Conservation (phyloP, 176 grass and related monocot species). For the bread wheat (Triticum aestivum) region DNA sequence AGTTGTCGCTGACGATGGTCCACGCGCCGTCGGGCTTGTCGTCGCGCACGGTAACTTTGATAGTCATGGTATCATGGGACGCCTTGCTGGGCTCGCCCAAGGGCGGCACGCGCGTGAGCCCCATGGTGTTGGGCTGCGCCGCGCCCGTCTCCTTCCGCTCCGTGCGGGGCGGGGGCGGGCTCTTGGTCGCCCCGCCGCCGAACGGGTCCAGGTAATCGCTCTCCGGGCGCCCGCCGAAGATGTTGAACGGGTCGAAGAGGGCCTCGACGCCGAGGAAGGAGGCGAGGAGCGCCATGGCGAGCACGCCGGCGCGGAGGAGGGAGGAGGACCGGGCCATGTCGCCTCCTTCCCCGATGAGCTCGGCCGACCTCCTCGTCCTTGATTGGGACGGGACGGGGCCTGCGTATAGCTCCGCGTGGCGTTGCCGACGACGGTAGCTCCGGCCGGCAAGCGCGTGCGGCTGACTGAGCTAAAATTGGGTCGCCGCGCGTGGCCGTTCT, state of each 20-base stretch:
- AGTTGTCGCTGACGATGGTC: conserved; percentile 52
- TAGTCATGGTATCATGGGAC: neutral
- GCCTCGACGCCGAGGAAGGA: conserved; percentile 26
- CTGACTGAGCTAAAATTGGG: conserved; percentile 18
- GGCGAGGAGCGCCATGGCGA: conserved; percentile 32
- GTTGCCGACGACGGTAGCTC: neutral
- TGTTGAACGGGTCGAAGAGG: conserved; percentile 42
- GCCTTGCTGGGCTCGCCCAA: conserved; percentile 21
- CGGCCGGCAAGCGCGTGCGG: neutral
- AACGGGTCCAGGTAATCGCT: conserved; percentile 39
- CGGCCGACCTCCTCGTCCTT: neutral
- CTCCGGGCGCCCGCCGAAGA: conserved; percentile 23
- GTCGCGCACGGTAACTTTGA: neutral
- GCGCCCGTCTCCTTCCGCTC: conserved; percentile 42
- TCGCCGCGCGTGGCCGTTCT: neutral
- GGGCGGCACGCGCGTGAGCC: conserved; percentile 24
- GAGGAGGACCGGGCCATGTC: neutral
- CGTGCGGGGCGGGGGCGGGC: neutral
- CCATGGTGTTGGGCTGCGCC: conserved; percentile 32
- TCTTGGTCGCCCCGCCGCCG: neutral
- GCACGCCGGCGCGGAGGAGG: conserved; percentile 10
- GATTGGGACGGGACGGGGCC: neutral
- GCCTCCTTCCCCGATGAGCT: neutral
- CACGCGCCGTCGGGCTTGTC: conserved; percentile 26
- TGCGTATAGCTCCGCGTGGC: neutral